Conservation (phyloP, 805 yeast species). For the Wickerhamiella occidentalis region DNA sequence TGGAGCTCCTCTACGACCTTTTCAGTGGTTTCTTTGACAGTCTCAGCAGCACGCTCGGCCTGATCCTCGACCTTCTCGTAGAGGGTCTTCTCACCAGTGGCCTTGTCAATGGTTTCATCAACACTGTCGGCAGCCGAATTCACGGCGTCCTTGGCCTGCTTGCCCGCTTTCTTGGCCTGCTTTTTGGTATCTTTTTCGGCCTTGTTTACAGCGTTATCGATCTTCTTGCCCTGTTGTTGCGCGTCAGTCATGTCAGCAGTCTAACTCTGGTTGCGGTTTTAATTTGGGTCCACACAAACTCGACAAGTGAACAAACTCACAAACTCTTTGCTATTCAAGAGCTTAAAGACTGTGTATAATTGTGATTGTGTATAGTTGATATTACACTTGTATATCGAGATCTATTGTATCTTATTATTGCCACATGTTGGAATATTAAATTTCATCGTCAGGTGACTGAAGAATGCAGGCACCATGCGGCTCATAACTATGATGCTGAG, state of each 20-base stretch:
- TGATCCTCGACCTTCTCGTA: constrained; percentile 7
- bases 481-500: too few species aligned
- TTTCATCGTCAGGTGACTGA: too few species aligned
- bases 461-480: too few species aligned
- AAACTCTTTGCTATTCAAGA: too few species aligned
- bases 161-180: constrained; percentile 9
- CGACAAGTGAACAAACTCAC: too few species aligned
- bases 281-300: background rate
- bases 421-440: too few species aligned
- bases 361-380: too few species aligned
- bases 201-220: constrained; percentile 4
- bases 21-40: constrained; percentile 11
- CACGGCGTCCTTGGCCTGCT: constrained; percentile 9
- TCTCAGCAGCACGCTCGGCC: constrained; percentile 13
- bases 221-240: constrained; percentile 4
- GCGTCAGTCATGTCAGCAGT: constrained; percentile 4
- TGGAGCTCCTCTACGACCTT: constrained; percentile 9
- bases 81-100: constrained; percentile 9
- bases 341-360: too few species aligned
- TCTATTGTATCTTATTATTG: too few species aligned
- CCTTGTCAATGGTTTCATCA: constrained; percentile 6
- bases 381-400: too few species aligned
- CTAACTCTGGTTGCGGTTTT: background rate
- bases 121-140: constrained; percentile 4
- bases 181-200: constrained; percentile 9